Evolutionary conservation across 179 eudicot genomes (phyloP), one percentile per base, ranked within the genome.

Genomic region (Carnegiea gigantea): DNA sequence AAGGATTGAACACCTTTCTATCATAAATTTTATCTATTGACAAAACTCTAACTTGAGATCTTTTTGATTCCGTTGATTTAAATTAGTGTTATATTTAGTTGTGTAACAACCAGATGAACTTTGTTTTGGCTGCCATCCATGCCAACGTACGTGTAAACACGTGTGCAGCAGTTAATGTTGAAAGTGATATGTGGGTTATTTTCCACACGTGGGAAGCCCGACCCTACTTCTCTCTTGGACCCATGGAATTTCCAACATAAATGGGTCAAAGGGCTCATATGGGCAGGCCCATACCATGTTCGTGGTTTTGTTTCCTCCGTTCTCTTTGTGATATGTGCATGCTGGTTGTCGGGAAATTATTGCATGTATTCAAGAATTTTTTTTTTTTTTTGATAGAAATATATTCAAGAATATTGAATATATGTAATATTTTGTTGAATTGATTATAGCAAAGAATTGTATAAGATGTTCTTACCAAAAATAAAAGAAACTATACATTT

Each of bases 201-300:
- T 70, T 36, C 43, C 73, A 33, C 73, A 70, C 44, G n/a, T 70
- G 73, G 73, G 73, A 70, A 70, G 23, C 44, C 21, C 40, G 23
- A 36, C 43, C 73, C 38, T 65, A 65, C 38, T 65, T 2, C 71
- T 24, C 5, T 65, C 36, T 65, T 26, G 71, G 71, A 13, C 71
- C 38, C 43, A 3, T 18, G 33, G n/a, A 67, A 67, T 26, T 11
- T 67, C 11, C 40, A 70, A 15, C 3, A 36, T 30, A 57, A 70
- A 70, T 70, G 73, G 73, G 46, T 30, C 15, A 30, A 11, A 68
- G 73, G 43, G 44, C 46, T n/a, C 73, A 70, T 36, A 70, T 36
- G 46, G 73, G 73, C 28, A 70, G 46, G 73, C 73, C 46, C 73
- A 15, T 30, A 30, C 43, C 73, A 62, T 62, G 68, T 24, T 62